Base-by-base conservation (phyloP, 352 stramenopile species). In the Thalassiosira hispida region DNA sequence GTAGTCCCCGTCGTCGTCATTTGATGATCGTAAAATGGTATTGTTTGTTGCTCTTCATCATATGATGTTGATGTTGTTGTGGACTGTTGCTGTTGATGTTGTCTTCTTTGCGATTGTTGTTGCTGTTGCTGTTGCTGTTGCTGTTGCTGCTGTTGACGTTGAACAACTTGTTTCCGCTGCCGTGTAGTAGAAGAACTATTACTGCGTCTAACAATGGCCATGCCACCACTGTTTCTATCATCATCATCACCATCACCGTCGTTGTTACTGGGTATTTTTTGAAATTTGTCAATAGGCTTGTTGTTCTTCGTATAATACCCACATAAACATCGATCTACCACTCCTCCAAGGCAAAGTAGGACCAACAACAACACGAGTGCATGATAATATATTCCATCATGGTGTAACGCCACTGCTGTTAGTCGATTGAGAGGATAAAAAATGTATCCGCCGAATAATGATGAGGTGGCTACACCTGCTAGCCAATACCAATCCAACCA, bases 361-460 rank as follows among this genome's bases (percentile, higher is more conserved):
- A 70, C 16, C 0, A 33, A 25, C 25, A 62, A 0, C 25, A 69
- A 55, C 11, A 77, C 38, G 2, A 76, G n/a, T 5, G 51, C 59
- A 16, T 18, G 18, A 25, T 47, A 46, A 23, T 53, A 46, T 42
- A n/a, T 62, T 42, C 40, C 12, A n/a, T 9, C 23, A n/a, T 22
- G 23, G 44, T 62, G 23, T 25, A 71, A 65, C 1, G 66, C 18
- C 40, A 61, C 20, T 8, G 8, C 20, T 8, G 8, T 33, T 20
- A 77, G 31, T 1, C 33, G 23, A 57, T 73, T 73, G 14, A 80
- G 9, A 25, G 59, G 52, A 38, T 80, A 80, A 38, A 74, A 80
- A 8, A 67, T 20, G 6, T 31, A 69, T 33, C 72, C 62, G 44
- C 72, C 56, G 8, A 80, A n/a, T 1, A 80, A n/a, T 5, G 53